These are phyloP conservation scores for Pleurotus pulmonarius DNA, from an alignment of 768 basidiomycete species.

Conservation along the genomic window DNA sequence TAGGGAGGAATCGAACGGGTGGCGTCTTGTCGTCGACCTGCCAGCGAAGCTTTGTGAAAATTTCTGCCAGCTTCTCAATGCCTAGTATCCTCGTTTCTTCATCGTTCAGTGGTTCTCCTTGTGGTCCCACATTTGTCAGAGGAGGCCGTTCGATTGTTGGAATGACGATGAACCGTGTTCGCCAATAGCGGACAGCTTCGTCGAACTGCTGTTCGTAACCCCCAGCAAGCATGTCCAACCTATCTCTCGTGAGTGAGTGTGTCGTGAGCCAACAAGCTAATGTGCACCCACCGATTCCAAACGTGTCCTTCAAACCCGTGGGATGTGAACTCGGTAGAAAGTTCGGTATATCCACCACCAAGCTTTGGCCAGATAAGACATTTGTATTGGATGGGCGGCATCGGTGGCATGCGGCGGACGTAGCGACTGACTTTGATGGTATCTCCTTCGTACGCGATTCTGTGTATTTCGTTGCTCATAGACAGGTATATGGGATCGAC, in stretches of 20 bases:
- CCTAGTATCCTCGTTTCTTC: conserved; percentile 88
- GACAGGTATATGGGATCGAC: conserved; percentile 82
- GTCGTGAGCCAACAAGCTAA: not conserved
- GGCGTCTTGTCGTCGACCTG: conserved; percentile 52
- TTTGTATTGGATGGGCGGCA: conserved; percentile 69
- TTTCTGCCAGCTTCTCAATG: conserved; percentile 87
- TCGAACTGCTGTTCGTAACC: conserved; percentile 79
- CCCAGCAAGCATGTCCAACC: conserved; percentile 81
- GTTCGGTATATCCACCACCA: conserved; percentile 82
- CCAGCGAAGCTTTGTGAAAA: conserved; percentile 85
- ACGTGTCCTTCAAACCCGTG: conserved; percentile 81
- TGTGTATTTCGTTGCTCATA: conserved; percentile 94
- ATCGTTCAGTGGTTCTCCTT: conserved; percentile 75
- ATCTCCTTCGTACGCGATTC: conserved; percentile 88
- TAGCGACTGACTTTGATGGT: conserved; percentile 85
- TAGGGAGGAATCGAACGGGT: conserved; percentile 76
- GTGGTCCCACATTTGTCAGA: conserved; percentile 46
- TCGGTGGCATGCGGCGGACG: conserved; percentile 66
- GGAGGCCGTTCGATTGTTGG: conserved; percentile 71
- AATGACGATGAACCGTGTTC: conserved; percentile 90
- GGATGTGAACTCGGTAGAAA: conserved; percentile 68
- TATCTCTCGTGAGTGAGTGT: conserved; percentile 20
- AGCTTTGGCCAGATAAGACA: conserved; percentile 94
- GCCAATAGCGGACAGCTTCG: conserved; percentile 87
- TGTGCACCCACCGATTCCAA: conserved; percentile 68